Percentiles rank a stretch among this genome's conserved stretches.
phyloP scores from a whole-genome alignment of 2,329 filamentous ascomycete genomes.

The Zymoseptoria brevis region DNA sequence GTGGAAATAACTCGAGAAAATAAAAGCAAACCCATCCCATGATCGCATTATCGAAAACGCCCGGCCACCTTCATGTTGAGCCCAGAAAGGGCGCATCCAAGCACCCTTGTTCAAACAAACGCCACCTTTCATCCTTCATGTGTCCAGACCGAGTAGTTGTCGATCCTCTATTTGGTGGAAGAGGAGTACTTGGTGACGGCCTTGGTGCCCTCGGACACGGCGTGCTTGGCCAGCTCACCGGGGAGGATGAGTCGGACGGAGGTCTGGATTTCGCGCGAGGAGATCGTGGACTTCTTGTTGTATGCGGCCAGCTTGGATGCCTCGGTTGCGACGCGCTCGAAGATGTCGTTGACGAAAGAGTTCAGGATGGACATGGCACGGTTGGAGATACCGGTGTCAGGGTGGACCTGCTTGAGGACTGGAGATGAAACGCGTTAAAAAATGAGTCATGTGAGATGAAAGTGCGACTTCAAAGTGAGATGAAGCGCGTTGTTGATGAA shows the following conservation, averaged over 20 bases:
- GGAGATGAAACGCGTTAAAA: conserved; percentile 33
- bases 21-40: conserved; percentile 38
- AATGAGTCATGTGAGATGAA: conserved; percentile 11
- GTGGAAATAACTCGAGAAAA: conserved; percentile 17
- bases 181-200: conserved; percentile 99
- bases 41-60: conserved; percentile 45
- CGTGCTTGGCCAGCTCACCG: conserved; percentile 98
- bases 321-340: conserved; percentile 97
- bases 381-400: conserved; percentile 99
- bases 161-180: conserved; percentile 80
- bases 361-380: conserved; percentile 99
- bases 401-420: conserved; percentile 99
- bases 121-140: conserved; percentile 30
- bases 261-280: conserved; percentile 97
- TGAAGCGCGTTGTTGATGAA: conserved; percentile 10
- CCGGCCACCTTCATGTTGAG: conserved; percentile 37
- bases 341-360: conserved; percentile 99
- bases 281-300: conserved; percentile 99
- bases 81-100: conserved; percentile 7
- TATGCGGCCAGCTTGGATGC: conserved; percentile 98
- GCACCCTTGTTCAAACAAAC: conserved; percentile 32
- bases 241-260: conserved; percentile 96
- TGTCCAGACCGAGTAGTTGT: conserved; percentile 17
- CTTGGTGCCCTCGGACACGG: conserved; percentile 99
- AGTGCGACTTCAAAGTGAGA: conserved; percentile 12